Base-by-base conservation (phyloP, 805 yeast species). In the Jamesozyma rosinii region DNA sequence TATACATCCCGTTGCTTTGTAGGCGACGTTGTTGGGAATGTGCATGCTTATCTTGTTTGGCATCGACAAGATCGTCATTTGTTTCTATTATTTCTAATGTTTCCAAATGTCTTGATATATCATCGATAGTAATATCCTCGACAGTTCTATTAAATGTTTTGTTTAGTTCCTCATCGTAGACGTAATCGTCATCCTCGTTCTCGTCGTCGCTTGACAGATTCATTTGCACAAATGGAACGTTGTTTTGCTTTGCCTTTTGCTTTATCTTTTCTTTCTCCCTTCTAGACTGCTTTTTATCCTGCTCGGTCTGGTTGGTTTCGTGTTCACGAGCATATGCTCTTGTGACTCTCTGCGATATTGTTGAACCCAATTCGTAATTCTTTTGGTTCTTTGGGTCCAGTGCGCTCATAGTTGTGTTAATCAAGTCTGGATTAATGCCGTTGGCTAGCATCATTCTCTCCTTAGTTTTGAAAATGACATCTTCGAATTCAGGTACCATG, bases 401-500 rank as follows among this genome's bases (percentile, higher is more conserved):
- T 32, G 33, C 24, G 10, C 32, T 29, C 30, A 18, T 5, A n/a
- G n/a, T 15, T 22, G 36, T 31, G 21, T 30, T 15, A 26, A 22
- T 19, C 15, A 17, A 4, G 21, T n/a, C 22, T 22, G 18, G 15
- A 21, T 15, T 13, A 11, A 24, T 6, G 11, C 10, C 19, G 24
- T 35, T 35, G 5, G 21, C 15, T 4, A 37, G 8, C 3, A 13
- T 2, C 3, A 26, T n/a, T 24, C 22, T 39, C 11, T 41, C 49
- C 29, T 50, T 41, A 2, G 44, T 20, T 18, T 41, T 41, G 31
- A 59, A 60, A 5, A 63, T 47, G 8, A 55, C 45, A 9, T 49
- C 51, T 37, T 61, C 57, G 44, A 61, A 62, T 37, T 63, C 65
- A 32, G 82, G 82, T 59, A 79, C 69, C 79, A 78, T 76, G 4